Conservation (phyloP, 352 stramenopile genomes). For the Globisporangium cystogenes region DNA sequence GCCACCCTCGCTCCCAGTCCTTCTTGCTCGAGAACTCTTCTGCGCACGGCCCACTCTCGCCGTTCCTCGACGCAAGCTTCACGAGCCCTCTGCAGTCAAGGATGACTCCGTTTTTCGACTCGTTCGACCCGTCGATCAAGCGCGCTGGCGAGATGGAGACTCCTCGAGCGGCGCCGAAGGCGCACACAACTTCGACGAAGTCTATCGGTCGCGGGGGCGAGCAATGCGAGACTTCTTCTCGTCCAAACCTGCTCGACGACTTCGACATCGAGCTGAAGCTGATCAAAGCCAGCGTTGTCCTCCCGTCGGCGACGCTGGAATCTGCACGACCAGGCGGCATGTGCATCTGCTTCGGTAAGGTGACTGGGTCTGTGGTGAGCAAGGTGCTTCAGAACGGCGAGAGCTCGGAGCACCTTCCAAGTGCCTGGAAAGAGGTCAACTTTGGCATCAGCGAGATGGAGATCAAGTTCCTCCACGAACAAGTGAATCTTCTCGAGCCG, state of each 20-base stretch:
- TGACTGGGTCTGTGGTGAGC: constrained; percentile 9
- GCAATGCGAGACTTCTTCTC: neutral
- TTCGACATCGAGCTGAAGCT: constrained; percentile 25
- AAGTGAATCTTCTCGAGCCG: constrained; percentile 13
- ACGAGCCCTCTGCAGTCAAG: constrained; percentile 14
- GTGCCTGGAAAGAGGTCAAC: constrained; percentile 1
- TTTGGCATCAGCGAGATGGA: constrained; percentile 11
- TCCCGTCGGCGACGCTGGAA: constrained; percentile 5
- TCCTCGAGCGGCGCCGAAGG: neutral
- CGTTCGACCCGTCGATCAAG: constrained; percentile 31
- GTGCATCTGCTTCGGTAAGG: constrained; percentile 10
- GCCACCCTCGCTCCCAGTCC: constrained; percentile 12
- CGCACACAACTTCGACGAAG: no score
- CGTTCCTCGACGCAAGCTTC: constrained; percentile 12
- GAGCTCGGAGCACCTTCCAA: neutral
- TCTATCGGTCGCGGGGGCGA: neutral
- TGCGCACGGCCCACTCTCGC: constrained; percentile 7
- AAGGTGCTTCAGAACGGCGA: neutral
- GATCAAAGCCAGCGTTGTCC: constrained; percentile 10
- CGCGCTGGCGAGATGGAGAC: neutral
- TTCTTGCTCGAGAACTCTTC: constrained; percentile 12
- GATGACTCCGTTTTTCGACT: constrained; percentile 65
- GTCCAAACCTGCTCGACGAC: constrained; percentile 7
- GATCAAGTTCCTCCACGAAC: constrained; percentile 13
- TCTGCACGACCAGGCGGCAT: constrained; percentile 3